A percentile compares a stretch with the other conserved stretches of the same genome.
phyloP scores from a whole-genome alignment of 805 yeast species.

The Candida ponderosae region DNA sequence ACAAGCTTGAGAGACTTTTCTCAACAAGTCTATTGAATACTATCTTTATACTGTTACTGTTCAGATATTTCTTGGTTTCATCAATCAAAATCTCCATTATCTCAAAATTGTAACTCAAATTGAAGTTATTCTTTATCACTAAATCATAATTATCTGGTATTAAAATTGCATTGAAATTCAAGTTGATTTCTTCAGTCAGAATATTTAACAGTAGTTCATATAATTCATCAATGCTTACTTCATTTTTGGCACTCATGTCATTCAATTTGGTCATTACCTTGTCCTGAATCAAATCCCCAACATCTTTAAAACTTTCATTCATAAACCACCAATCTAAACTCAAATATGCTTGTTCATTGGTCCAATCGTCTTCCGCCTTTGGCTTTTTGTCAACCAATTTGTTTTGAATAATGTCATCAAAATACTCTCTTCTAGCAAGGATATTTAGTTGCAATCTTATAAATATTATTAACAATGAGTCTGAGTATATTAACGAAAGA shows the following conservation, averaged over 20 bases:
- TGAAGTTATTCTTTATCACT: not conserved
- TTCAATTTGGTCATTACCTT: slow-evolving; percentile 56
- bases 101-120: slow-evolving; percentile 15
- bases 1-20: not conserved
- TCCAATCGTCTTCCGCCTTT: slow-evolving; percentile 36
- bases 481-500: slow-evolving; percentile 60
- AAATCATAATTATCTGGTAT: slow-evolving; percentile 1
- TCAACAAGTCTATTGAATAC: not conserved
- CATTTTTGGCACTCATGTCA: slow-evolving; percentile 64
- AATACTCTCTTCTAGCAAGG: slow-evolving; percentile 77
- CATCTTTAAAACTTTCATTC: slow-evolving; percentile 71
- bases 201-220: slow-evolving; percentile 4
- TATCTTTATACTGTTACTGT: not conserved
- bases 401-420: slow-evolving; percentile 61
- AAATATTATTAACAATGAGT: slow-evolving; percentile 63
- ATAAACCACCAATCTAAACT: slow-evolving; percentile 92
- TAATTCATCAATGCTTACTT: slow-evolving; percentile 56
- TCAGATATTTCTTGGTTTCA: slow-evolving; percentile 32
- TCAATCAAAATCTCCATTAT: slow-evolving; percentile 22
- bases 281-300: slow-evolving; percentile 44
- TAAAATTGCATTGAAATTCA: slow-evolving; percentile 12
- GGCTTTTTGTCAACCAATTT: slow-evolving; percentile 5
- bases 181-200: slow-evolving; percentile 6
- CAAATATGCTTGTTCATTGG: slow-evolving; percentile 72
- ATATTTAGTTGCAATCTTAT: slow-evolving; percentile 84